Base-by-base conservation (phyloP, 108 stramenopile species). In the Skeletonema marinoi region DNA sequence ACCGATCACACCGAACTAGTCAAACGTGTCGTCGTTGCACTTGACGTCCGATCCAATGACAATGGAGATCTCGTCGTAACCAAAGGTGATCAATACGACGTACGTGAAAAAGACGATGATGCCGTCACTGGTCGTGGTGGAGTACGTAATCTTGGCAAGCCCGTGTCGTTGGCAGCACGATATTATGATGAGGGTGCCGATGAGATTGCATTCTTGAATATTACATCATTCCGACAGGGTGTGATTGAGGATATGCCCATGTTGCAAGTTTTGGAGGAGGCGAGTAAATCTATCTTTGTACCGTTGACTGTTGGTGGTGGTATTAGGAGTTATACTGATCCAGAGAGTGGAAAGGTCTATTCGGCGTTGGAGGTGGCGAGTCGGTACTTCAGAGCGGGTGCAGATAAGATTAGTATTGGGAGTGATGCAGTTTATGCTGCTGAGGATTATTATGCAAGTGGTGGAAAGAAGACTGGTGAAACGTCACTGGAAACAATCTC, bases 41-140 rank as follows among this genome's bases (percentile, higher is more conserved):
- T 99, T 13, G 99, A 99, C 80, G 99, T 98, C 33, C 85, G 98
- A 44, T 83, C 88, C 58, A 99, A 99, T 77, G 99, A 99, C 77
- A 75, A 82, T 31, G 99, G 99, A 25, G 99, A 99, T 75, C 85
- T 98, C 46, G 97, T 99, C 33, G 99, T 98, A 9, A 99, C 99
- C 76, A 98, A 99, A 78, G 99, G 99, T 19, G 99, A 99, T 75
- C 97, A 98, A 76, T 99, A 99, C 84, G 98, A 98, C 71, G 99
- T 99, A 12, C 87, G 99, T 10, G 99, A 99, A 81, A 96, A 86
- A 56, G 78, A 90, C 32, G 82, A 93, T 51, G 87, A 86, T 44
- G 88, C 83, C 41, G 80, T 73, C 8, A 71, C 48, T n/a, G 91
- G 90, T 4, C 80, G 89, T 35, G 98, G 97, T 36, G 92, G 90